Evolutionary conservation across 2,329 filamentous ascomycete species (phyloP), one percentile per base, ranked within the genome.

Genomic region (Colletotrichum spaethianum): DNA sequence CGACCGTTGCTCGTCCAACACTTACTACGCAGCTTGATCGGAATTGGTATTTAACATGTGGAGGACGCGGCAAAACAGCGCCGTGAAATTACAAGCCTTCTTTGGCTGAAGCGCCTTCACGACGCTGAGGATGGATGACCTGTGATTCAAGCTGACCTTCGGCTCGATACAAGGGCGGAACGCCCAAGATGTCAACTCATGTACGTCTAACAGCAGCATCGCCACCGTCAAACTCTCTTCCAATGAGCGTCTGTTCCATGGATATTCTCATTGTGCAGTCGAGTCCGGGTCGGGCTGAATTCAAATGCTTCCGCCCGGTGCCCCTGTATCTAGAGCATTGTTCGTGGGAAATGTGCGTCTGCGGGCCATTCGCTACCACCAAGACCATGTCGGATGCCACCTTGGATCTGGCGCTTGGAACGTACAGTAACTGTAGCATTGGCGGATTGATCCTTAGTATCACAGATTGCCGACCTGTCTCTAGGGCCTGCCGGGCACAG

Each of bases 401-500:
- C 26, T 53, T 53, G 50, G 4, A 53, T 33, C 12, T 52, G 26
- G 50, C 50, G 50, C 50, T 53, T 18, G 50, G 26, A 31, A 31
- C 26, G 26, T 1, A 53, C 23, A 53, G 50, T 18, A 14, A 26
- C 7, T 53, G 50, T 31, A 26, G 50, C 26, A 28, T 53, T 18
- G 14, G 2, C 50, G 50, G 50, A 4, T 53, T 53, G 50, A 53
- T 53, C 50, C 50, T 28, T 53, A n/a, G 50, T 14, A 53, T 53
- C 14, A 18, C 23, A 53, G 50, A 33, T 0, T 84, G 80, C 33
- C 82, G 3, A 81, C 81, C 2, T 84, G 82, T 55, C 77, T 86
- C 3, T 85, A 84, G 83, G 84, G 83, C 0, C 83, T 84, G 16
- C 84, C 84, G 1, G 85, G 84, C 4, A 85, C 84, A 0, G 83